Conservation (phyloP, 2,329 filamentous ascomycete genomes). For the Talaromyces rugulosus region DNA sequence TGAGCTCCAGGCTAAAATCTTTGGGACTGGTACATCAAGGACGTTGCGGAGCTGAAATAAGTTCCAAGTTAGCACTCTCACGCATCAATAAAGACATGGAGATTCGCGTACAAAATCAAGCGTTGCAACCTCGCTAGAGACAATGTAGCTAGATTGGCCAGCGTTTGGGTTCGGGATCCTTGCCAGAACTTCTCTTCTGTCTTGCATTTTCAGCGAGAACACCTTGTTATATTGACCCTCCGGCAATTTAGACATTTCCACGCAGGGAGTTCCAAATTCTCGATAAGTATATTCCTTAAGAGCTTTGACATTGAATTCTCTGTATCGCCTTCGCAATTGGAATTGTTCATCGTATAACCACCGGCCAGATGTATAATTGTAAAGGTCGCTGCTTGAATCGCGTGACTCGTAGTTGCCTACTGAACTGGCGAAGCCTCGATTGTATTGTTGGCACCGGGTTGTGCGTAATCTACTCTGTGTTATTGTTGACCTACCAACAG, state of each 20-base stretch:
- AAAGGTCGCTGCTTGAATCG: too few species aligned
- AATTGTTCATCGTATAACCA: too few species aligned
- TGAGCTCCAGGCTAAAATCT: constrained; percentile 17
- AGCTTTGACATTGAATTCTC: too few species aligned
- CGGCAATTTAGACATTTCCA: constrained; percentile 26
- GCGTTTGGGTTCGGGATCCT: constrained; percentile 18
- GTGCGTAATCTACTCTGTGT: too few species aligned
- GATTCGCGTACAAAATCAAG: constrained; percentile 18
- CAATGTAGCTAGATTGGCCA: constrained; percentile 13
- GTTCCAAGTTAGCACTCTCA: neutral
- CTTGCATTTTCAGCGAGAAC: constrained; percentile 17
- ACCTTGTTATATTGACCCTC: constrained; percentile 22
- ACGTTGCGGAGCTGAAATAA: constrained; percentile 14
- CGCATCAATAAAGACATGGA: neutral
- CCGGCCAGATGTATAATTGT: too few species aligned
- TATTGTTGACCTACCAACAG: too few species aligned
- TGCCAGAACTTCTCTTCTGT: constrained; percentile 12
- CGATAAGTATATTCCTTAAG: too few species aligned
- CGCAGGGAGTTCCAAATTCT: too few species aligned
- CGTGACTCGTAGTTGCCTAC: too few species aligned
- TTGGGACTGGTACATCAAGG: constrained; percentile 17
- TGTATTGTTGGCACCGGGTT: too few species aligned
- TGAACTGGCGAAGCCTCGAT: too few species aligned
- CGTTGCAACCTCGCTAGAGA: constrained; percentile 22
- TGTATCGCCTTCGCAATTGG: too few species aligned